Base-by-base conservation (phyloP, 2,329 filamentous ascomycete species). In the Epichloe uncinata region DNA sequence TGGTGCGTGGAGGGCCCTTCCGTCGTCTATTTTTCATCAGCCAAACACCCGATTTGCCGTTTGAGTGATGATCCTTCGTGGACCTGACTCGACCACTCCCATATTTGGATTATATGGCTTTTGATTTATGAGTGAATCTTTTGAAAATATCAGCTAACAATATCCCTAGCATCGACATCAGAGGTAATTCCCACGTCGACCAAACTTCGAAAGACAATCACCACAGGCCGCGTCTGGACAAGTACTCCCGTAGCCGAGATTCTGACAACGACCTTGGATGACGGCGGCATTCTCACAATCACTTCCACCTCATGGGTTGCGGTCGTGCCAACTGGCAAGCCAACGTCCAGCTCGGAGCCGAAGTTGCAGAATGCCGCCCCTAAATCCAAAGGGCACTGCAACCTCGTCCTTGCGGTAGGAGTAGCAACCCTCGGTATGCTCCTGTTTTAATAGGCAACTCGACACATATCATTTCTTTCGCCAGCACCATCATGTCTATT, bases 281-380 rank as follows among this genome's bases (percentile, higher is more conserved):
- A 73, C 45, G 74, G 74, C 26, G 68, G 65, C 34, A 63, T 71
- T 48, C 68, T 68, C 3, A 66, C 70, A 12, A 61, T 75, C 45
- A 76, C 73, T 11, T 67, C 67, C n/a, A 77, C 73, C 1, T 73
- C 72, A 0, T 73, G 65, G 58, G 73, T 77, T 3, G 68, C 65
- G 20, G 69, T 72, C 38, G 63, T 68, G 11, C 68, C 71, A 1
- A 62, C 66, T 1, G 55, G 59, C 20, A 54, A 61, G 33, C 49
- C 63, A 9, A 60, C 61, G n/a, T 53, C 54, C 20, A 50, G 56
- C 51, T 56, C 56, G 49, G 58, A 60, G 40, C 63, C 68, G 36
- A 61, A 59, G 33, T 59, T 72, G 33, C 69, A 72, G 54, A 68
- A 67, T 53, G 63, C 57, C 4, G 68, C 65, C 16, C 53, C 54